These are phyloP conservation scores for Aureobasidium pullulans DNA, from an alignment of 2,329 filamentous ascomycete species.

Conservation along the genomic window DNA sequence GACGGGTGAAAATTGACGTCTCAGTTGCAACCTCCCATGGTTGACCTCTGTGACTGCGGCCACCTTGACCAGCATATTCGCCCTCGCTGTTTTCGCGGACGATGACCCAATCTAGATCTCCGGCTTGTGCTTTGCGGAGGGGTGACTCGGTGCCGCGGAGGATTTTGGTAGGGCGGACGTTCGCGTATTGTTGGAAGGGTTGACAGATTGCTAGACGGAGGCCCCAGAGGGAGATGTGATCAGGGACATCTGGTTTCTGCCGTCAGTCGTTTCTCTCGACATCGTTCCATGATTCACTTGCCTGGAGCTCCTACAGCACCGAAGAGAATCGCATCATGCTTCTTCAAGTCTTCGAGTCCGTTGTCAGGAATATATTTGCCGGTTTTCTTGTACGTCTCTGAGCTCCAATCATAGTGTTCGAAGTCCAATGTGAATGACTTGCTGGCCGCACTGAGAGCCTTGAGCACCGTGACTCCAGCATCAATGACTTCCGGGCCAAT, in stretches of 20 bases:
- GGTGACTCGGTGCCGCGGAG: constrained; percentile 55
- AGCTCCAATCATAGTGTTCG: constrained; percentile 59
- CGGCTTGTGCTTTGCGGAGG: constrained; percentile 44
- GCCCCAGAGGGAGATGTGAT: constrained; percentile 51
- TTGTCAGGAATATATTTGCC: constrained; percentile 59
- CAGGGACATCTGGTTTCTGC: constrained; percentile 39
- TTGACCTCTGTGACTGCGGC: constrained; percentile 51
- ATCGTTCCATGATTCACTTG: constrained; percentile 19
- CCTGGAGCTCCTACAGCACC: constrained; percentile 59
- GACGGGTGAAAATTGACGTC: constrained; percentile 56
- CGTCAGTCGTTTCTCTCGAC: neutral
- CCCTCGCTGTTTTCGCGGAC: constrained; percentile 61
- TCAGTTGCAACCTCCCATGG: constrained; percentile 57
- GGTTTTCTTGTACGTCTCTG: constrained; percentile 57
- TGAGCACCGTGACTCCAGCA: constrained; percentile 55
- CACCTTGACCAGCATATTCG: constrained; percentile 59
- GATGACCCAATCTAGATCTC: constrained; percentile 60
- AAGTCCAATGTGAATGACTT: constrained; percentile 55
- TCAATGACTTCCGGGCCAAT: constrained; percentile 62
- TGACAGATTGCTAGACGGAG: constrained; percentile 50
- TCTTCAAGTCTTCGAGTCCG: constrained; percentile 49
- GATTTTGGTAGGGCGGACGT: constrained; percentile 52
- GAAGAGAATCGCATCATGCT: constrained; percentile 60
- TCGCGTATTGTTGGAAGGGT: constrained; percentile 50
- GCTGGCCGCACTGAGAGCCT: constrained; percentile 41